phyloP scores from a whole-genome alignment of 2,329 filamentous ascomycete genomes.

The Cadophora sp. region DNA sequence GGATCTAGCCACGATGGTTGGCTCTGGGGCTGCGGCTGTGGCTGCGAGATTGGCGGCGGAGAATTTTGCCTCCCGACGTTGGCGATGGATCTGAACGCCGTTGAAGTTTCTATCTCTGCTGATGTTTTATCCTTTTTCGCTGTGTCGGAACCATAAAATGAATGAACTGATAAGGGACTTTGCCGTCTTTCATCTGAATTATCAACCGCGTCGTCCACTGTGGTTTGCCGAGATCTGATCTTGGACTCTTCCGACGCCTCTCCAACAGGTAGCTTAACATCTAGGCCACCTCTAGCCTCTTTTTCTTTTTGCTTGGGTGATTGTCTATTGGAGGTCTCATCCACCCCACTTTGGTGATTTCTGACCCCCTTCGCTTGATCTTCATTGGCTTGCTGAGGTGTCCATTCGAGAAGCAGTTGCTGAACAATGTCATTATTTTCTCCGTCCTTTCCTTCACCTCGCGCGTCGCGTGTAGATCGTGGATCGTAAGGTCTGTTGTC shows the following conservation, averaged over 20 bases:
- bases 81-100: too few species aligned
- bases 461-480: too few species aligned
- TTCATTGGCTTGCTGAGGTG: too few species aligned
- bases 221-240: neutral
- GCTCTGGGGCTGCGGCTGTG: neutral
- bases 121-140: neutral
- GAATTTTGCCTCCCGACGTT: neutral
- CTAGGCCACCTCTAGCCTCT: neutral
- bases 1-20: neutral
- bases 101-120: neutral
- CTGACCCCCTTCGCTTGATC: too few species aligned
- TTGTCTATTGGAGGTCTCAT: too few species aligned
- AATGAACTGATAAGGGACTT: neutral
- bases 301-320: too few species aligned
- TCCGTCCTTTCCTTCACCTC: too few species aligned
- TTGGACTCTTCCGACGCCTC: neutral
- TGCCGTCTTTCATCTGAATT: neutral
- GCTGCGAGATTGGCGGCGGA: neutral
- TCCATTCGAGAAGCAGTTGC: too few species aligned
- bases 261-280: neutral
- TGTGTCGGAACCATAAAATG: neutral
- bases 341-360: too few species aligned
- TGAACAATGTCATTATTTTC: too few species aligned
- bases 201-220: neutral
- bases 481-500: too few species aligned